phyloP scores from a whole-genome alignment of 345 rosid species.

The Excoecaria cochinchinensis region DNA sequence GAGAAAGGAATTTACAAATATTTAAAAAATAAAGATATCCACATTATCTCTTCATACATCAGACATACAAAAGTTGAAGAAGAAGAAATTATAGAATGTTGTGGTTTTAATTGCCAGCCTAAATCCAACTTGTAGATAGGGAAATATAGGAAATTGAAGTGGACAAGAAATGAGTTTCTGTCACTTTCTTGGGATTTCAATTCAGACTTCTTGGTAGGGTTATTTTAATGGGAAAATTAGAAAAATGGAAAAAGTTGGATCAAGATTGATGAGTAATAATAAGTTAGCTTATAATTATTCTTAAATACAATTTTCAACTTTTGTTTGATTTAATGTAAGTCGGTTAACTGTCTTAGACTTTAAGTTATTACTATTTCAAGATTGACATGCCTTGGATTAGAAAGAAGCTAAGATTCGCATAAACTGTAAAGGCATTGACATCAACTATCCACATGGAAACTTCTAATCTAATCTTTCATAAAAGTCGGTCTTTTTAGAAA shows the following conservation, averaged over 20 bases:
- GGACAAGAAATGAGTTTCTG: background rate
- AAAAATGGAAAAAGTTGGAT: background rate
- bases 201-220: background rate
- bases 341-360: background rate
- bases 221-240: slow-evolving; percentile 1
- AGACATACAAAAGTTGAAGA: slow-evolving; percentile 8
- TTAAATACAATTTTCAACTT: background rate
- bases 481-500: no score
- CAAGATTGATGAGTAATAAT: background rate
- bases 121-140: slow-evolving; percentile 25
- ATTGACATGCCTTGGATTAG: no score
- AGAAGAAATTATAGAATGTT: slow-evolving; percentile 16
- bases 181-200: slow-evolving; percentile 8
- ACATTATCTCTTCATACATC: no score
- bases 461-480: no score
- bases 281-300: no score
- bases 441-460: no score
- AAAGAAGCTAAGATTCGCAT: no score
- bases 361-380: no score
- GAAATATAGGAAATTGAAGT: background rate
- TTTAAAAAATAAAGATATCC: no score
- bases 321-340: background rate
- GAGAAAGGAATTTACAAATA: no score
- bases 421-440: no score
- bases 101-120: background rate